Evolutionary conservation across 2,329 filamentous ascomycete species (phyloP).

Genomic region (Fusarium sp.): DNA sequence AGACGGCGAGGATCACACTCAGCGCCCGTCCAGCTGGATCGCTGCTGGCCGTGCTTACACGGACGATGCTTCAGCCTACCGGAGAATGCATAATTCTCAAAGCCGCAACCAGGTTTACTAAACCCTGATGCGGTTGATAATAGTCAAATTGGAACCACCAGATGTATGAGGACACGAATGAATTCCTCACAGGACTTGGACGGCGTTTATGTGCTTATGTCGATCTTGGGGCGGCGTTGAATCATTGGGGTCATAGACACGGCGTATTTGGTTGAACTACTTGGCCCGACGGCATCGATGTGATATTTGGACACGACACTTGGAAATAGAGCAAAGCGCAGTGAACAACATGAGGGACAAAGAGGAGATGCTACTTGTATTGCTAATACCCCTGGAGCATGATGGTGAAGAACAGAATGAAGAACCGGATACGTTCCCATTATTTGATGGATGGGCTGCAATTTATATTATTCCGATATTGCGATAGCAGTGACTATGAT

Average conservation of each 20-base stretch:
- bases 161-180: constrained; percentile 21
- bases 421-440: constrained; percentile 1
- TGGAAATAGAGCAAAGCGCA: constrained; percentile 20
- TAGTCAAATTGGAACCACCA: constrained; percentile 1
- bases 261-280: constrained; percentile 21
- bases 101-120: constrained; percentile 35
- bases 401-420: constrained; percentile 15
- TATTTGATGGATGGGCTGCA: background rate
- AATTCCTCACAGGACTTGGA: constrained; percentile 18
- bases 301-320: constrained; percentile 19
- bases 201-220: constrained; percentile 31
- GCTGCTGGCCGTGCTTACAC: constrained; percentile 38
- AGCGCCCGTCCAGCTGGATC: constrained; percentile 39
- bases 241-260: constrained; percentile 35
- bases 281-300: constrained; percentile 15
- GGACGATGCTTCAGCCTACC: constrained; percentile 37
- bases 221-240: constrained; percentile 3
- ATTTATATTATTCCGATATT: background rate
- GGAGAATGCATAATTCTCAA: constrained; percentile 35
- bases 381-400: constrained; percentile 39
- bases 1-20: constrained; percentile 39
- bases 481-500: background rate
- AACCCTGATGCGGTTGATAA: background rate
- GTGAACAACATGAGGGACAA: constrained; percentile 13
- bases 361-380: constrained; percentile 32